Evolutionary conservation across 108 stramenopile species (phyloP).

Genomic region (Skeletonema potamos): DNA sequence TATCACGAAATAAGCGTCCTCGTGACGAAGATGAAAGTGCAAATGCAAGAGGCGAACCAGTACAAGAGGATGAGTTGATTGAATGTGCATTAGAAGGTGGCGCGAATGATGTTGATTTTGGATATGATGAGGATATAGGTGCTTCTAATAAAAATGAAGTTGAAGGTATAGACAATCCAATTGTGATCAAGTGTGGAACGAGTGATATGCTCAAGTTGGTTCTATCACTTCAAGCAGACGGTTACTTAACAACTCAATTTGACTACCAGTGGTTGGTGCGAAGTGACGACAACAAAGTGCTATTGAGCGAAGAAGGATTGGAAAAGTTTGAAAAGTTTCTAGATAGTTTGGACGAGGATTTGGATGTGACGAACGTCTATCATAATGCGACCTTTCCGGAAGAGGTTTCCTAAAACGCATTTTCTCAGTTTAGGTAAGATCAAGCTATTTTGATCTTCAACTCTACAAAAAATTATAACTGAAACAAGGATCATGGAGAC

Average conservation of each 20-base stretch:
- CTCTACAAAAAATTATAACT: no score
- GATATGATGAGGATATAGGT: conserved; percentile 7
- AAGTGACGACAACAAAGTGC: conserved; percentile 44
- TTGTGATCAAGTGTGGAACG: conserved; percentile 59
- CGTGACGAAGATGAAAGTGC: conserved; percentile 27
- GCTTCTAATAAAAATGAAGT: conserved; percentile 11
- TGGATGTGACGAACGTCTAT: conserved; percentile 70
- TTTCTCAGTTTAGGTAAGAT: no score
- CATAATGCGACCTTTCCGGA: conserved; percentile 51
- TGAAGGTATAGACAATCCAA: conserved; percentile 15
- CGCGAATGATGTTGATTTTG: conserved; percentile 62
- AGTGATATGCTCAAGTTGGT: conserved; percentile 53
- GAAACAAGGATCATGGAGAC: no score
- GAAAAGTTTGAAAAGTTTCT: conserved; percentile 59
- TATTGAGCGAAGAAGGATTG: conserved; percentile 39
- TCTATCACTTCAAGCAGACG: conserved; percentile 32
- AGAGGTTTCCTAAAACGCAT: background rate
- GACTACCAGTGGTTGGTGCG: conserved; percentile 62
- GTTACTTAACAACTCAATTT: conserved; percentile 47
- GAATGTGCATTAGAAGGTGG: conserved; percentile 74
- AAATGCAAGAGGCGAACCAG: conserved; percentile 43
- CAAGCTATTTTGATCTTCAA: no score
- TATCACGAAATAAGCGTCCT: conserved; percentile 17
- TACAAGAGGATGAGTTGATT: conserved; percentile 58
- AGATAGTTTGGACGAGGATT: conserved; percentile 60